Conservation (phyloP, 306 rosid genomes). For the Boehmeria nivea region DNA sequence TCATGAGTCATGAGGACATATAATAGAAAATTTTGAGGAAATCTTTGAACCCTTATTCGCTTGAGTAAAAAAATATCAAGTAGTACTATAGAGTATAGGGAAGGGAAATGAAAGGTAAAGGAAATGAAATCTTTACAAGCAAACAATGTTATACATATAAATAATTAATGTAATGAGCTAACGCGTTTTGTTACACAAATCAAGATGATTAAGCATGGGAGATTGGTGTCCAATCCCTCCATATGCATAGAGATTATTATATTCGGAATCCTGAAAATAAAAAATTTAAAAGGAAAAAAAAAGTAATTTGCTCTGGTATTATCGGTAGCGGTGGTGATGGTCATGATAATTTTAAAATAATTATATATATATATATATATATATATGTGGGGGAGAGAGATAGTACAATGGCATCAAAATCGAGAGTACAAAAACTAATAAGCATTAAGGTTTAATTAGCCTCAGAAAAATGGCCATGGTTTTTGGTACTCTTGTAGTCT, state of each 20-base stretch:
- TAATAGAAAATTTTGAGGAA: no score
- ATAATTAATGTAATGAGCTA: no score
- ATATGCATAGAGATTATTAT: conserved; percentile 4
- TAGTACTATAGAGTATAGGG: no score
- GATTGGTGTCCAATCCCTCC: conserved; percentile 4
- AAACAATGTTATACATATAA: no score
- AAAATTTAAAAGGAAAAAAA: neutral
- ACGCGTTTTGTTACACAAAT: neutral
- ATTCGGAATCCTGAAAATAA: neutral
- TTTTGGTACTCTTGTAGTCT: no score
- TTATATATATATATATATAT: neutral
- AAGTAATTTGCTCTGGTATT: neutral
- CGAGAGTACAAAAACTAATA: neutral
- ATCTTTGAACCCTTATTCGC: no score
- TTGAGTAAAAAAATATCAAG: no score
- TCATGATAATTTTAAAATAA: conserved; percentile 1
- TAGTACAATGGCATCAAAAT: conserved; percentile 20
- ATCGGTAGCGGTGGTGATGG: conserved; percentile 20
- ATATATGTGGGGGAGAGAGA: neutral
- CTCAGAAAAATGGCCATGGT: no score
- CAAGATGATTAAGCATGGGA: neutral
- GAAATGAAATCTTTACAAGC: no score
- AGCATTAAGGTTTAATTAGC: no score
- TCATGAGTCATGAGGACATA: no score
- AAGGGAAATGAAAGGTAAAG: no score